Base-by-base conservation (phyloP, 495 filamentous ascomycete genomes). In the Penicillium diatomitis region DNA sequence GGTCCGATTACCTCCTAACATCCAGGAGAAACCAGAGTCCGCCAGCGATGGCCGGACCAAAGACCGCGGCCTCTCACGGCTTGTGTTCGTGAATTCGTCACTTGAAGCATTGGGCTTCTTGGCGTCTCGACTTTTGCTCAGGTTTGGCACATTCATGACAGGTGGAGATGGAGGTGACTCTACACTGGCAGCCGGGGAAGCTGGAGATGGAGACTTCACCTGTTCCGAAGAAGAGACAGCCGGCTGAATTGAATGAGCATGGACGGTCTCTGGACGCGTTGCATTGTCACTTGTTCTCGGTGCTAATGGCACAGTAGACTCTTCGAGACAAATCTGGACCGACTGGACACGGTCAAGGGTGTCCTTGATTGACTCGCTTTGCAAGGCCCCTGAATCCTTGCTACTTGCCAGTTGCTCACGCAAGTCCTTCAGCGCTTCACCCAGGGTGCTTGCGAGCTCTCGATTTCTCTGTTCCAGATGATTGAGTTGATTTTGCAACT, bases 11-110 rank as follows among this genome's bases (percentile, higher is more conserved):
- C 77, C 71, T 29, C 75, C 81, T n/a, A 98, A 75, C 90, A 98
- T 97, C 90, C 90, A 98, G 8, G 90, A 85, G 62, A 96, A 96
- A 6, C 82, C 85, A 30, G 90, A 89, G 51, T 96, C 83, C 10
- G 89, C 84, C 10, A 98, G 72, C 38, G 60, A 61, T 44, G 60
- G 55, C 31, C 60, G 60, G n/a, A 10, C 48, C 45, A 9, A 28
- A 31, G 52, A 32, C 45, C 48, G 56, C 32, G 45, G 38, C 11
- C 34, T 46, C 36, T 38, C 45, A 42, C 47, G 54, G 28, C 36
- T 48, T 39, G 35, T 32, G 33, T 54, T 55, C 31, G 46, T 29
- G 31, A 55, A 44, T 11, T 43, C 44, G 36, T 44, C 51, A 42
- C 44, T 48, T 8, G 37, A 52, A 38, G 37, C 30, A 36, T 12